Base-by-base conservation (phyloP, 179 eudicot genomes). In the Corrigiola litoralis region DNA sequence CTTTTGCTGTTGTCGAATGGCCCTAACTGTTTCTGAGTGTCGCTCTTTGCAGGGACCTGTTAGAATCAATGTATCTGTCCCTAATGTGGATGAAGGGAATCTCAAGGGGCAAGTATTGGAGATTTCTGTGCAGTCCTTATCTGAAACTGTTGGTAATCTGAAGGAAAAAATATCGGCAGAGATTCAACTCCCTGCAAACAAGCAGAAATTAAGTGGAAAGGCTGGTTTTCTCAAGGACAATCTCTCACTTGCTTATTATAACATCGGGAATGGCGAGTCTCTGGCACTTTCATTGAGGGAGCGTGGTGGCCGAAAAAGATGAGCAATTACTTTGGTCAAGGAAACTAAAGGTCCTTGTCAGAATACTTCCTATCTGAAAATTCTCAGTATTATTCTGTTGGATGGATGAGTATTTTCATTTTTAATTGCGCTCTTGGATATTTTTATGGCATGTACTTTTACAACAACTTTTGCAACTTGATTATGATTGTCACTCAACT, bases 211-310 rank as follows among this genome's bases (percentile, higher is more conserved):
- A 70, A 92, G 98, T 65, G 98, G 98, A 73, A 89, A 87, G 79
- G 92, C 98, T 59, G 98, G 98, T 48, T 92, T 92, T 72, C 89
- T 92, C 29, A 89, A 92, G 83, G 98, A 92, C 73, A 92, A 92
- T 70, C 76, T 89, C 38, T 84, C 96, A 0, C 98, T 92, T 66
- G 98, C 98, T 1, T 84, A 89, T 74, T 92, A 92, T 78, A 92
- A 92, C 68, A 65, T 87, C 66, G 84, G 78, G 31, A 72, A 77
- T 67, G 92, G 96, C 18, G 98, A 92, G 70, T 70, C 77, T 21
- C 85, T 92, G 28, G 32, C 87, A 12, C 96, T 92, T 68, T 89
- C 98, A 14, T 72, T 92, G 70, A 92, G 96, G 81, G 98, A 92
- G 69, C 96, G 98, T 78, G 98, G 96, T 81, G 98, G 98, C 42